Evolutionary conservation across 352 stramenopile genomes (phyloP), one percentile per base, ranked within the genome.

Genomic region (Phytophthora pinifolia): DNA sequence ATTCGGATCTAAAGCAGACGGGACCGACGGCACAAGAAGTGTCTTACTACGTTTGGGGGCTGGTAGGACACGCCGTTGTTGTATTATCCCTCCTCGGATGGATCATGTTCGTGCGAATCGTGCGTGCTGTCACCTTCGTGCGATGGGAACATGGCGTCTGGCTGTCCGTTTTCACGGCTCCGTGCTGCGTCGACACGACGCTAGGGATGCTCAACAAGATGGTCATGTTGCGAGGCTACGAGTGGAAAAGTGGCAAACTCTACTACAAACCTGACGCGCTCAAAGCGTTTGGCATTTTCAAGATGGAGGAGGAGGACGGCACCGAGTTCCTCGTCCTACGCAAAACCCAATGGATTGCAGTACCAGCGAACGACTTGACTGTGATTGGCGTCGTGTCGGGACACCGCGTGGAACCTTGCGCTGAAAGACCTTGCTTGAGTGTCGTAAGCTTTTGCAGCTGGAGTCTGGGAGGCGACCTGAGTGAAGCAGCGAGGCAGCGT

Each of bases 11-110:
- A n/a, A 35, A 32, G 9, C 14, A 67, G 13, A 48, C 62, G 2
- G n/a, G 29, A 8, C 9, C 34, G 18, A 48, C 25, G 14, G 50
- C 56, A 3, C 6, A 47, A 10, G 38, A 54, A n/a, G 44, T 62
- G 2, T 62, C 49, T 6, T 62, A 57, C 25, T 62, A 62, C 33
- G 46, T 22, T 5, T 62, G 46, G 54, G 38, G 41, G 8, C 34
- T 59, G 18, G 39, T 59, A 31, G 41, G 39, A 2, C 32, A 59
- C 20, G 42, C 55, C 1, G 29, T 54, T 0, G 47, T 70, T 13
- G 55, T 70, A 3, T 33, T 65, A 1, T 48, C 27, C 6, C 33
- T 67, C 3, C 33, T 62, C 17, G 25, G 36, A 14, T 54, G 39
- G 32, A 59, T 63, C 18, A 33, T 62, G 13, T 6, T 20, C 6